These are phyloP conservation scores for Populus ilicifolia DNA, from an alignment of 345 rosid species.

Conservation along the genomic window DNA sequence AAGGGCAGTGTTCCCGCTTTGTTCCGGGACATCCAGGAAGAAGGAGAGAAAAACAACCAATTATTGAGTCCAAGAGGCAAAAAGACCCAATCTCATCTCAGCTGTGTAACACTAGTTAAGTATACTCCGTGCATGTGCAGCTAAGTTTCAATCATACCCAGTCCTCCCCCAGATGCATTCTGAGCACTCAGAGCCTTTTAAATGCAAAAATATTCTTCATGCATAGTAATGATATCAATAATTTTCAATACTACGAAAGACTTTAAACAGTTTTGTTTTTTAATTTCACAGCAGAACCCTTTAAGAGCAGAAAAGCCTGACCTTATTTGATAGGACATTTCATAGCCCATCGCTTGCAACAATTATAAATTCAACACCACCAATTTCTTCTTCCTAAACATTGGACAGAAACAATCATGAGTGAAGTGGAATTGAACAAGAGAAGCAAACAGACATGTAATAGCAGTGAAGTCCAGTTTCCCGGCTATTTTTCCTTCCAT, in stretches of 20 bases:
- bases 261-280: neutral
- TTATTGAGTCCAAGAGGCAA: neutral
- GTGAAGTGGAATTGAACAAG: slow-evolving; percentile 3
- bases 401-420: slow-evolving; percentile 2
- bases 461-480: neutral
- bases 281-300: neutral
- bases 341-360: slow-evolving; percentile 65
- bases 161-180: neutral
- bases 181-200: neutral
- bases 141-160: too few species aligned
- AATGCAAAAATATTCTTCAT: neutral
- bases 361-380: slow-evolving; percentile 47
- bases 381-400: slow-evolving; percentile 51
- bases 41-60: neutral
- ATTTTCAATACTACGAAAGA: neutral
- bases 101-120: neutral
- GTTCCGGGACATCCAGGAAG: neutral
- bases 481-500: neutral
- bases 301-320: slow-evolving; percentile 1
- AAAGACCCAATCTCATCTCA: neutral
- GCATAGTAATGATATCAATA: neutral
- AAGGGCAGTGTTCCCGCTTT: neutral
- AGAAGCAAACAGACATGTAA: neutral
- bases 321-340: slow-evolving; percentile 58
- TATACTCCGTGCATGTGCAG: neutral